Evolutionary conservation across 257 asterid genomes (phyloP).

Genomic region (Datura wrightii): DNA sequence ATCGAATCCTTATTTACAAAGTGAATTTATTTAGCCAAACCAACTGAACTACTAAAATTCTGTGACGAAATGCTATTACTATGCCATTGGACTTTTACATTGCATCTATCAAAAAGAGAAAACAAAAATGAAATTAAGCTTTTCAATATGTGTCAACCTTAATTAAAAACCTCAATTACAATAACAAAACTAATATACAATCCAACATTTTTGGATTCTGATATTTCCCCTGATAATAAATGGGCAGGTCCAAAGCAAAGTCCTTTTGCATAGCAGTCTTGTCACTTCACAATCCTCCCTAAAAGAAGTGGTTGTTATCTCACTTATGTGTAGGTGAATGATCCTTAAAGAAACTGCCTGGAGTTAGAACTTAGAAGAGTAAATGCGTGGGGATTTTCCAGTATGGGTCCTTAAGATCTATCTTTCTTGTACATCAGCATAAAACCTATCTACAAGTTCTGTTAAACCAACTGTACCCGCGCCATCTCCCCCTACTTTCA

Average conservation of each 20-base stretch:
- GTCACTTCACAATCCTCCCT: neutral
- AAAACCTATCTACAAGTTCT: slow-evolving; percentile 37
- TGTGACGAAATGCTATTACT: neutral
- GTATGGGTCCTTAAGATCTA: neutral
- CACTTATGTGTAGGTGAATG: too few relatives aligned
- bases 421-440: slow-evolving; percentile 19
- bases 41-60: too few relatives aligned
- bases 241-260: neutral
- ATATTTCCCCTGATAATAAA: neutral
- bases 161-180: neutral
- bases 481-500: slow-evolving; percentile 30
- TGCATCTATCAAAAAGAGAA: neutral
- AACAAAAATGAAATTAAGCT: neutral
- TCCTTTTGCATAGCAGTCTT: neutral
- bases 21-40: too few relatives aligned
- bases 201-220: neutral
- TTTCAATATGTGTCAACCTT: neutral
- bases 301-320: neutral
- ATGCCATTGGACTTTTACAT: neutral
- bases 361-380: neutral
- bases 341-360: too few relatives aligned
- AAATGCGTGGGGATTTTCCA: neutral
- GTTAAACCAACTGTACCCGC: slow-evolving; percentile 31
- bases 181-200: neutral
- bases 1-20: too few relatives aligned